Percentiles rank a stretch among this genome's conserved stretches.
Evolutionary conservation across 2,329 filamentous ascomycete genomes (phyloP).

Genomic region (Phyllosticta capitalensis): DNA sequence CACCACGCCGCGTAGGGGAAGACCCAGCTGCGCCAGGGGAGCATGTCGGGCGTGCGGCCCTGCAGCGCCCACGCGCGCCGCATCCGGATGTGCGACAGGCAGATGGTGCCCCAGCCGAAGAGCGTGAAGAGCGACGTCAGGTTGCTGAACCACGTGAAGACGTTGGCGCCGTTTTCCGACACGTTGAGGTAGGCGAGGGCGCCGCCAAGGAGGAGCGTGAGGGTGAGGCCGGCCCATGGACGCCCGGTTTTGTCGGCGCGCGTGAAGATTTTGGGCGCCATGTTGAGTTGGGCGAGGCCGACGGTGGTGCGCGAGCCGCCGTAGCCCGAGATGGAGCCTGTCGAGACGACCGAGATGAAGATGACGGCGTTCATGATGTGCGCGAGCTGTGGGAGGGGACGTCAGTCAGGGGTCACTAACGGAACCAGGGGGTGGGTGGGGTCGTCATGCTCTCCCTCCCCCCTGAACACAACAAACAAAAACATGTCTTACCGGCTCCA

Average conservation of each 20-base stretch:
- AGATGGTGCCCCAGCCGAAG: conserved; percentile 63
- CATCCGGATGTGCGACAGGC: conserved; percentile 54
- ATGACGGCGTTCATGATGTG: conserved; percentile 43
- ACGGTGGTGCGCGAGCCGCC: conserved; percentile 36
- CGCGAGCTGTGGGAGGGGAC: conserved; percentile 22
- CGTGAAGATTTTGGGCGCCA: conserved; percentile 29
- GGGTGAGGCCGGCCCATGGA: conserved; percentile 24
- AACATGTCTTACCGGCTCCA: conserved; percentile 15
- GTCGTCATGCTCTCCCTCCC: no score
- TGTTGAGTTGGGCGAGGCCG: conserved; percentile 34
- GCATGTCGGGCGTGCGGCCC: conserved; percentile 54
- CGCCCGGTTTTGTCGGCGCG: conserved; percentile 28
- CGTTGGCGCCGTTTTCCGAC: conserved; percentile 30
- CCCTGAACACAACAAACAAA: no score
- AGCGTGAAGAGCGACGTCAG: conserved; percentile 42
- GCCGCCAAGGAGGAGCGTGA: conserved; percentile 22
- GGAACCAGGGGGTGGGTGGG: not conserved
- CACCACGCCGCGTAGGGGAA: conserved; percentile 37
- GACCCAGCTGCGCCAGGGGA: conserved; percentile 41
- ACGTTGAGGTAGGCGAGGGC: conserved; percentile 35
- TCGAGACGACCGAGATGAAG: conserved; percentile 38
- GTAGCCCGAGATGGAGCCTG: conserved; percentile 36
- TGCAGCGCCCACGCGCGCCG: conserved; percentile 47
- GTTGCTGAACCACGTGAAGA: conserved; percentile 41
- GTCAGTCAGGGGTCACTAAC: conserved; percentile 12